Percentiles rank a stretch among this genome's conserved stretches.
These are phyloP conservation scores for Dioscorea zingiberensis DNA, from an alignment of 106 monocot species.

Conservation along the genomic window DNA sequence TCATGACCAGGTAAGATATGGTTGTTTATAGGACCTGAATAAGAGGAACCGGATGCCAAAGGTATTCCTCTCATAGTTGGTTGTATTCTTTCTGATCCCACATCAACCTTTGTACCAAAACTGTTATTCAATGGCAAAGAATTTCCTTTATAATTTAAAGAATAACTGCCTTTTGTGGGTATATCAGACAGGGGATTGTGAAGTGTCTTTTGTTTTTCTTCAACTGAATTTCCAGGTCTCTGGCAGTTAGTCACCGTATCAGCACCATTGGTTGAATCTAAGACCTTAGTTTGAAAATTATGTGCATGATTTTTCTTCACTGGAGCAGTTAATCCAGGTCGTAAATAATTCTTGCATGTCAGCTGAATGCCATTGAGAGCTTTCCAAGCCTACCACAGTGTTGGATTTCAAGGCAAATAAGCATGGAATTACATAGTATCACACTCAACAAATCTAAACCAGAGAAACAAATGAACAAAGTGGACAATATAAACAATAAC, in stretches of 20 bases:
- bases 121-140: slow-evolving; percentile 7
- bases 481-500: not conserved
- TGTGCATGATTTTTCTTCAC: slow-evolving; percentile 11
- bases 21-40: slow-evolving; percentile 7
- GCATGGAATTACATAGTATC: not conserved
- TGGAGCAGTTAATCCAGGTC: slow-evolving; percentile 63
- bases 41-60: slow-evolving; percentile 6
- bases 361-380: slow-evolving; percentile 42
- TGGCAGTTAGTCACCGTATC: slow-evolving; percentile 4
- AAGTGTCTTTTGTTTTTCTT: slow-evolving; percentile 8
- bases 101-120: slow-evolving; percentile 11
- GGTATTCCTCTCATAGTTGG: slow-evolving; percentile 16
- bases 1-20: slow-evolving; percentile 1
- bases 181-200: slow-evolving; percentile 8
- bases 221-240: slow-evolving; percentile 7
- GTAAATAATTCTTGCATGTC: slow-evolving; percentile 42
- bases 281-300: slow-evolving; percentile 4
- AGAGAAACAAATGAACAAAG: slow-evolving; percentile 1
- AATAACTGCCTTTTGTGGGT: slow-evolving; percentile 1
- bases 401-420: slow-evolving; percentile 3
- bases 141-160: slow-evolving; percentile 5
- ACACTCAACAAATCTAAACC: not conserved
- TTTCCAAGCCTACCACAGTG: slow-evolving; percentile 70
- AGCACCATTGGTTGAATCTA: slow-evolving; percentile 11
- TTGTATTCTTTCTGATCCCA: slow-evolving; percentile 11